phyloP scores from a whole-genome alignment of 768 basidiomycete genomes.

The Coprinopsis strossmayeri region DNA sequence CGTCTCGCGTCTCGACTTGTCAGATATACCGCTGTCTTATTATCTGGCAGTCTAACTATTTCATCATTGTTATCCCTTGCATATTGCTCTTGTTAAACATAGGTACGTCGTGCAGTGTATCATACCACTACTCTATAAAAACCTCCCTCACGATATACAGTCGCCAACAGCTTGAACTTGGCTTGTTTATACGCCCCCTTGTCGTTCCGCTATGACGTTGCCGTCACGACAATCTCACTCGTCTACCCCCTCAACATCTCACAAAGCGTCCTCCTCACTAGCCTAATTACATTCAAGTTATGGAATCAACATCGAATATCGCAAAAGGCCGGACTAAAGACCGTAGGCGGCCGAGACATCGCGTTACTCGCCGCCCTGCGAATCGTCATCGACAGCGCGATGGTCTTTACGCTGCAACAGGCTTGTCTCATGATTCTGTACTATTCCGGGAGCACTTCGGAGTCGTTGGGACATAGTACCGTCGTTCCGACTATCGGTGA shows the following conservation, averaged over 20 bases:
- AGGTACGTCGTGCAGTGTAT: neutral
- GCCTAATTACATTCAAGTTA: slow-evolving; percentile 12
- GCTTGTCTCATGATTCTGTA: neutral
- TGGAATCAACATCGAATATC: slow-evolving; percentile 10
- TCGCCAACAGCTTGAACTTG: neutral
- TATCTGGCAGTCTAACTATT: slow-evolving; percentile 2
- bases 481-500: slow-evolving; percentile 7
- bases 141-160: too few relatives aligned
- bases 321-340: neutral
- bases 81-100: neutral
- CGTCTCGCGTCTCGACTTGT: too few relatives aligned
- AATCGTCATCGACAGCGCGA: slow-evolving; percentile 7
- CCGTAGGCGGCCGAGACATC: neutral
- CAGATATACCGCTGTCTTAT: slow-evolving; percentile 7
- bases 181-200: too few relatives aligned
- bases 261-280: slow-evolving; percentile 8
- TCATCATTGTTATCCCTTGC: neutral
- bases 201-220: too few relatives aligned
- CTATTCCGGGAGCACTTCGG: neutral
- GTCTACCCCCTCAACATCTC: slow-evolving; percentile 8
- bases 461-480: slow-evolving; percentile 1
- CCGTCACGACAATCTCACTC: neutral
- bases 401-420: slow-evolving; percentile 3
- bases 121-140: too few relatives aligned
- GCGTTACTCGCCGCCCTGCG: neutral